These are phyloP conservation scores for Umbelopsis ramanniana DNA, from an alignment of 192 early-diverging fungal genomes.

Conservation along the genomic window DNA sequence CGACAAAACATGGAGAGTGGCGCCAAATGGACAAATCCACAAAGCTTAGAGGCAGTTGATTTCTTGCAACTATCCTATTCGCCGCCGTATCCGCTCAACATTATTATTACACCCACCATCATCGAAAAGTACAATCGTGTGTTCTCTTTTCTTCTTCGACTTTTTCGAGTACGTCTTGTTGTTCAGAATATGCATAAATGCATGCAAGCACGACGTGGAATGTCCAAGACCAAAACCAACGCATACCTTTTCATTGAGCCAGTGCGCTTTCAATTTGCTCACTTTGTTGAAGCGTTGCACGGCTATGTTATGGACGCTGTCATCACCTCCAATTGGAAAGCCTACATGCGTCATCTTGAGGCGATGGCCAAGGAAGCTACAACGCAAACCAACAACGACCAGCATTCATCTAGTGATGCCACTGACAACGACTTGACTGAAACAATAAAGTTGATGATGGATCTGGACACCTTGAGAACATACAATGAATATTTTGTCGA, in stretches of 20 bases:
- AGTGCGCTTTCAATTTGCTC: conserved; percentile 52
- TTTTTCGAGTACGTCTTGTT: conserved; percentile 40
- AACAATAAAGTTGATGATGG: conserved; percentile 25
- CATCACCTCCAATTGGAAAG: conserved; percentile 46
- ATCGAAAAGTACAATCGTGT: conserved; percentile 52
- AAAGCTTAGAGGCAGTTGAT: conserved; percentile 55
- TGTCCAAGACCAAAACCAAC: background rate
- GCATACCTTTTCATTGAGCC: conserved; percentile 32
- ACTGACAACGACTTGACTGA: conserved; percentile 19
- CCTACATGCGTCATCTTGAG: conserved; percentile 47
- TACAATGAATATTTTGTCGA: conserved; percentile 55
- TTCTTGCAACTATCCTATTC: conserved; percentile 54
- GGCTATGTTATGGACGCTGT: conserved; percentile 49
- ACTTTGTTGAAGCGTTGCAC: conserved; percentile 52
- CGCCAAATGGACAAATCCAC: conserved; percentile 38
- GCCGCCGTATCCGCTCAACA: conserved; percentile 48
- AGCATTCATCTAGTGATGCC: background rate
- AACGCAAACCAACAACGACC: background rate
- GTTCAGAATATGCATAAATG: conserved; percentile 42
- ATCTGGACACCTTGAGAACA: conserved; percentile 42
- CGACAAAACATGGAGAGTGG: background rate
- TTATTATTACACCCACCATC: conserved; percentile 43
- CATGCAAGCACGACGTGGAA: conserved; percentile 33
- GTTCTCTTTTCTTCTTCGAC: conserved; percentile 52
- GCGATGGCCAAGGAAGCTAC: conserved; percentile 25